A percentile compares a stretch with the other conserved stretches of the same genome.
Conservation (phyloP, 352 stramenopile species). For the Phytophthora pseudosyringae region DNA sequence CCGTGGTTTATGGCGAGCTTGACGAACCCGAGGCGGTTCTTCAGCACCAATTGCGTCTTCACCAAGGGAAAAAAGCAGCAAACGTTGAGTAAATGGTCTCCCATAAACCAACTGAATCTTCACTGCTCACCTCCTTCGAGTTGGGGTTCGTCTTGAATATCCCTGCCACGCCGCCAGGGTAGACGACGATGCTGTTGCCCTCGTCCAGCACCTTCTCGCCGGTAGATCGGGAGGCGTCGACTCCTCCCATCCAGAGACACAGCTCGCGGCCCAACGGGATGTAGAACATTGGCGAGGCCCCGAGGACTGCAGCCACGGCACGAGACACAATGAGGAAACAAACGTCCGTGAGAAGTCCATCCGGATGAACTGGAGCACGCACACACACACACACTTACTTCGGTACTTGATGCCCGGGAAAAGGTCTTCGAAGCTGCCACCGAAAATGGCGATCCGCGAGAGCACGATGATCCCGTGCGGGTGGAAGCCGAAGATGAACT, state of each 20-base stretch:
- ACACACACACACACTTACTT: conserved; percentile 1
- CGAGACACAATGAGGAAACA: not conserved
- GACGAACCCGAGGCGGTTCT: conserved; percentile 53
- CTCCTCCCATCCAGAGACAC: conserved; percentile 59
- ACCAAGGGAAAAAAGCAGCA: not conserved
- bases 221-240: conserved; percentile 50
- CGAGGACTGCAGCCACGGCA: conserved; percentile 40
- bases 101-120: not conserved
- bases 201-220: conserved; percentile 48
- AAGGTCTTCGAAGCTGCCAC: conserved; percentile 53
- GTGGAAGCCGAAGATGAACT: conserved; percentile 60
- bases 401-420: conserved; percentile 38
- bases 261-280: conserved; percentile 64
- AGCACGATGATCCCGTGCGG: conserved; percentile 63
- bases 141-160: conserved; percentile 56
- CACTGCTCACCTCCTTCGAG: conserved; percentile 45
- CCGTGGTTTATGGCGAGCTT: conserved; percentile 54
- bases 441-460: conserved; percentile 50
- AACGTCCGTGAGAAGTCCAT: not conserved
- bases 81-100: not conserved
- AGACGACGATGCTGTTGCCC: conserved; percentile 52
- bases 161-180: conserved; percentile 49
- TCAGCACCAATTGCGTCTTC: conserved; percentile 46
- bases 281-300: conserved; percentile 66
- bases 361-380: not conserved